phyloP scores from a whole-genome alignment of 352 stramenopile genomes.

The Phytopythium ostracodes region DNA sequence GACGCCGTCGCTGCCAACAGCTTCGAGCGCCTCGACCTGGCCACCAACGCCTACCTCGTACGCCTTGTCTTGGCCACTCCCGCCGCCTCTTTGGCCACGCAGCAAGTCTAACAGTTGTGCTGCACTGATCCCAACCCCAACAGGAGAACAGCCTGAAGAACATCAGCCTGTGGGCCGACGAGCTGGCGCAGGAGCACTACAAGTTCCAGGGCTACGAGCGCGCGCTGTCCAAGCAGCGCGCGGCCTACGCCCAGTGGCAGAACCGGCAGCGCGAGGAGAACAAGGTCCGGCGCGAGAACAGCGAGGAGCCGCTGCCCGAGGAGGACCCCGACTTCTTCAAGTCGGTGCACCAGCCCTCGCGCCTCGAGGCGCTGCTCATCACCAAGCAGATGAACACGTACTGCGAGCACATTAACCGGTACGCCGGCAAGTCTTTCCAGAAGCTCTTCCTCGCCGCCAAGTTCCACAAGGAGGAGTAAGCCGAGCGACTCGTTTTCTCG shows the following conservation, averaged over 20 bases:
- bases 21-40: conserved; percentile 96
- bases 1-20: conserved; percentile 66
- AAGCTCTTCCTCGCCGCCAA: conserved; percentile 89
- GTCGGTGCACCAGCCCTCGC: conserved; percentile 82
- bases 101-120: conserved; percentile 14
- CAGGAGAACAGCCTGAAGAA: conserved; percentile 98
- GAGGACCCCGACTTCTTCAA: conserved; percentile 87
- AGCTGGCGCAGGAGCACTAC: conserved; percentile 94
- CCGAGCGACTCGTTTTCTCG: not conserved
- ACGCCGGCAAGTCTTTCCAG: conserved; percentile 88
- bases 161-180: conserved; percentile 96
- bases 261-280: conserved; percentile 87
- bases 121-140: not conserved
- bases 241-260: conserved; percentile 83
- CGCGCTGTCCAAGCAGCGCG: conserved; percentile 80
- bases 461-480: conserved; percentile 82
- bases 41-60: conserved; percentile 91
- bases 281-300: conserved; percentile 76
- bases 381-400: conserved; percentile 93
- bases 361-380: conserved; percentile 86
- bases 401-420: conserved; percentile 91
- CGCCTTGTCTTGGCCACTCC: not conserved
- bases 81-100: not conserved
- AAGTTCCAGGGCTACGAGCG: conserved; percentile 91
- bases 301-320: conserved; percentile 70